Evolutionary conservation across 2,329 filamentous ascomycete species (phyloP).

Genomic region (Diaporthe amygdali): DNA sequence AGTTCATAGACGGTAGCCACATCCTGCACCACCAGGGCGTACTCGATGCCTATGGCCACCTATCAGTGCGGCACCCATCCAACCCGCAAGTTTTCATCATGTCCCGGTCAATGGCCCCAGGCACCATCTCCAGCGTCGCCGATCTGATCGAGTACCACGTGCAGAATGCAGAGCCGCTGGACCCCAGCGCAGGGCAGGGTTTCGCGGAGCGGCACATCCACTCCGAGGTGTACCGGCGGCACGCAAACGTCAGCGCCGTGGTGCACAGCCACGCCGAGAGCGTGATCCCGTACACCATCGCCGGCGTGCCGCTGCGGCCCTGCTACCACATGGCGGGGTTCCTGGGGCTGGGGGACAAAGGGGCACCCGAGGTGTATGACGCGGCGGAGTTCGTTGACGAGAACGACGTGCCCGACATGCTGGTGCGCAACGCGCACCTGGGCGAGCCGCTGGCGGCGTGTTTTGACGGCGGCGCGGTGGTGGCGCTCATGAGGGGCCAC

Average conservation of each 20-base stretch:
- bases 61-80: slow-evolving; percentile 55
- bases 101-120: slow-evolving; percentile 51
- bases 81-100: slow-evolving; percentile 53
- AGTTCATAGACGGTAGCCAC: slow-evolving; percentile 50
- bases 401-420: slow-evolving; percentile 39
- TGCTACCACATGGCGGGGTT: slow-evolving; percentile 50
- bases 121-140: slow-evolving; percentile 44
- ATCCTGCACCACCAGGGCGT: slow-evolving; percentile 56
- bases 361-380: slow-evolving; percentile 37
- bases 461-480: slow-evolving; percentile 38
- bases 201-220: slow-evolving; percentile 52
- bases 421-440: slow-evolving; percentile 41
- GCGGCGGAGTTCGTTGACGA: slow-evolving; percentile 32
- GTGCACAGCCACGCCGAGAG: slow-evolving; percentile 50
- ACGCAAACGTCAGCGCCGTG: slow-evolving; percentile 42
- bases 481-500: slow-evolving; percentile 51
- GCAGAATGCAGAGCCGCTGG: slow-evolving; percentile 44
- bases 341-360: slow-evolving; percentile 36
- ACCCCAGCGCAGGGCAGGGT: slow-evolving; percentile 42
- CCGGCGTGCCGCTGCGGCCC: slow-evolving; percentile 44
- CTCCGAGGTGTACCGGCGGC: slow-evolving; percentile 50
- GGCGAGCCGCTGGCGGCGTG: slow-evolving; percentile 39
- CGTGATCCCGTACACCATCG: slow-evolving; percentile 48
- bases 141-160: slow-evolving; percentile 55
- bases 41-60: slow-evolving; percentile 60